Base-by-base conservation (phyloP, 345 rosid species). In the Aethionema arabicum region DNA sequence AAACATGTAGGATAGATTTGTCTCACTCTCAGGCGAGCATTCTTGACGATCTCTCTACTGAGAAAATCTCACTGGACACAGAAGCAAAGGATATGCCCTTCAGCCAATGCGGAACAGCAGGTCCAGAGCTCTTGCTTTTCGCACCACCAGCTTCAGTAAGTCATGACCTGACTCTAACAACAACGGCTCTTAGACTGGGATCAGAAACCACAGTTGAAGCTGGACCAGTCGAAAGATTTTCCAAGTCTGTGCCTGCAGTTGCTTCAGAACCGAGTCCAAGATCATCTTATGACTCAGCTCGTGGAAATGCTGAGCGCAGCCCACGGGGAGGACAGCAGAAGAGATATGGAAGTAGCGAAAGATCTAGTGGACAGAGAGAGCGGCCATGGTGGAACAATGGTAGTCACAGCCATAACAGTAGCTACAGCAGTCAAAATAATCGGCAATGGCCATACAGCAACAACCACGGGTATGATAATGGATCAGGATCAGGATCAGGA, bases 1-100 rank as follows among this genome's bases (percentile, higher is more conserved):
- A 73, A 63, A 78, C 75, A 0, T 85, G 87, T 12, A 85, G 78
- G 78, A 66, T 78, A 37, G 82, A 85, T 77, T 78, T 84, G 80
- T 82, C 79, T 46, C 80, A 76, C 80, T 82, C 79, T 41, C 80
- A 76, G 59, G 46, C 64, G 10, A 77, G 68, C 55, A 38, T 62
- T 47, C 69, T 56, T 11, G 80, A 69, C 61, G 48, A 68, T 47
- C 73, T 75, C 64, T 74, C 82, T 51, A 42, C 70, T 11, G 80
- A 73, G 53, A 80, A 64, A 68, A 79, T 74, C 33, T 78, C 89
- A 9, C 39, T 67, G 8, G 81, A 69, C 38, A 68, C 78, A 38
- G 80, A 78, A 63, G 75, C 49, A 13, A 80, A 72, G 56, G 79
- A 66, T 61, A 36, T 43, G 66, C 85, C 49, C 50, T 78, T 83